A percentile compares a stretch with the other conserved stretches of the same genome.
Evolutionary conservation across 768 basidiomycete genomes (phyloP).

Genomic region (Lactifluus subvellereus): DNA sequence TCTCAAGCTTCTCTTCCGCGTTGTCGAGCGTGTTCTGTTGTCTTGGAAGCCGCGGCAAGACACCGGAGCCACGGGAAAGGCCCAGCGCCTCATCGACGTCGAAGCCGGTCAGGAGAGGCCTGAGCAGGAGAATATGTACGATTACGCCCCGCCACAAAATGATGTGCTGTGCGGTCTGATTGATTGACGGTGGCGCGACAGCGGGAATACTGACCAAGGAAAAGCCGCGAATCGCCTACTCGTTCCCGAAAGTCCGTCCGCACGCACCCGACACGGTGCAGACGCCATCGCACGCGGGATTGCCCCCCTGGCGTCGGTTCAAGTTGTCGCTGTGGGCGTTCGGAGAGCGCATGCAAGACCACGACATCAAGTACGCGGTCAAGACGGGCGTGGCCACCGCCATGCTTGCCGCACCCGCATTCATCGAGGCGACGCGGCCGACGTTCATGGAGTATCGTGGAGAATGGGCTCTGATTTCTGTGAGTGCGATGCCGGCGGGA

Average conservation of each 20-base stretch:
- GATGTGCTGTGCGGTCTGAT: neutral
- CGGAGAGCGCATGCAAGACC: constrained; percentile 56
- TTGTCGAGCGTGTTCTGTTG: constrained; percentile 36
- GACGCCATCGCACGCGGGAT: constrained; percentile 56
- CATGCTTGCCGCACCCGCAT: constrained; percentile 81
- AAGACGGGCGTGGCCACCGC: constrained; percentile 83
- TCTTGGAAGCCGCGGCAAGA: constrained; percentile 6
- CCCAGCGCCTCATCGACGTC: constrained; percentile 6
- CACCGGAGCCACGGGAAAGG: neutral
- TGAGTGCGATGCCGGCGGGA: constrained; percentile 33
- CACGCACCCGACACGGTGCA: constrained; percentile 85
- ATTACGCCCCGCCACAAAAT: neutral
- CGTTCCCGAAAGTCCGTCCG: constrained; percentile 75
- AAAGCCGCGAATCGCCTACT: constrained; percentile 42
- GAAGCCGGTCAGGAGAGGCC: constrained; percentile 12
- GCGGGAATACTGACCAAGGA: constrained; percentile 44
- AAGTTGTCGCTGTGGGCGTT: constrained; percentile 71
- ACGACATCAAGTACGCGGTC: constrained; percentile 80
- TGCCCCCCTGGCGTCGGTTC: constrained; percentile 56
- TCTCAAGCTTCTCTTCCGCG: constrained; percentile 20
- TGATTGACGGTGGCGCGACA: constrained; percentile 25
- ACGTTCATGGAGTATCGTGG: constrained; percentile 79
- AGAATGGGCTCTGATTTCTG: constrained; percentile 95
- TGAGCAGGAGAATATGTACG: constrained; percentile 31
- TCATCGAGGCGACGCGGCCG: constrained; percentile 71